Percentiles rank a stretch among this genome's conserved stretches.
Conservation (phyloP, 805 yeast genomes). For the Hanseniaspora taiwanica region DNA sequence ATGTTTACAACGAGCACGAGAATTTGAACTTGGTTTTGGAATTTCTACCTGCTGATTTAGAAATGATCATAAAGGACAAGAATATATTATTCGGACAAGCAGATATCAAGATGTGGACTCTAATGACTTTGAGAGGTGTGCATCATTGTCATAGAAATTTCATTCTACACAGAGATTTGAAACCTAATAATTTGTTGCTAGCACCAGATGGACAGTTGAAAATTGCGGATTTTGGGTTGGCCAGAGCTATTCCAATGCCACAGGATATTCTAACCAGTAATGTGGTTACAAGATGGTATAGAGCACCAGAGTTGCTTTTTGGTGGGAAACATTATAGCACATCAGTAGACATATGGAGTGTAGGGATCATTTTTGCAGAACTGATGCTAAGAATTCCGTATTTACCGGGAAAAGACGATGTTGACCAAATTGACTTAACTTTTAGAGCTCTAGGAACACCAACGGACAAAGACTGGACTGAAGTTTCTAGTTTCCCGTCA, state of each 20-base stretch:
- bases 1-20: constrained; percentile 60
- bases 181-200: constrained; percentile 79
- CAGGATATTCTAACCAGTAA: constrained; percentile 69
- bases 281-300: constrained; percentile 95
- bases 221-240: constrained; percentile 95
- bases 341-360: constrained; percentile 91
- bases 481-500: constrained; percentile 64
- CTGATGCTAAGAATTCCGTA: constrained; percentile 91
- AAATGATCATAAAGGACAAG: constrained; percentile 74
- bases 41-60: constrained; percentile 84
- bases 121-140: constrained; percentile 89
- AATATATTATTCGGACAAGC: constrained; percentile 65
- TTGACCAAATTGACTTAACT: constrained; percentile 85
- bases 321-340: constrained; percentile 84
- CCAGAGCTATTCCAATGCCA: constrained; percentile 69
- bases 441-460: constrained; percentile 95
- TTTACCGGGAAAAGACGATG: constrained; percentile 82
- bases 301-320: constrained; percentile 87
- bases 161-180: constrained; percentile 83
- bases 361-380: constrained; percentile 93
- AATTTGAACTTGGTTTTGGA: constrained; percentile 80
- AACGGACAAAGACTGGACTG: constrained; percentile 83
- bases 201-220: constrained; percentile 83
- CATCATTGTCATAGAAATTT: constrained; percentile 91
- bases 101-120: constrained; percentile 84